Evolutionary conservation across 1,284 basidiomycete genomes (phyloP).

Genomic region (Neolentinus lepideus): DNA sequence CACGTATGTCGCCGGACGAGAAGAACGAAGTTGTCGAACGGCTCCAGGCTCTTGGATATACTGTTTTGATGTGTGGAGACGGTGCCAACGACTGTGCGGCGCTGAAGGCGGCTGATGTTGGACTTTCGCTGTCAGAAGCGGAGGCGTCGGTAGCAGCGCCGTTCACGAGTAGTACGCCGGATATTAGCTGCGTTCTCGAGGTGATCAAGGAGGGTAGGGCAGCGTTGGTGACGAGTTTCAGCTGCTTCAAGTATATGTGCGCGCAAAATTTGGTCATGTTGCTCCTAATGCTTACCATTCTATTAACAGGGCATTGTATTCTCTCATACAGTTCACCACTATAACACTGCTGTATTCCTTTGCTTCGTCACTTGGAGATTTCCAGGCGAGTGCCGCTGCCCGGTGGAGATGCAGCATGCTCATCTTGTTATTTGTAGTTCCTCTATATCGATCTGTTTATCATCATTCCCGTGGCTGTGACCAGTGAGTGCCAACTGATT

Average conservation of each 20-base stretch:
- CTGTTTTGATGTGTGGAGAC: conserved; percentile 97
- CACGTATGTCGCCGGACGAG: conserved; percentile 99
- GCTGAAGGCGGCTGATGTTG: conserved; percentile 97
- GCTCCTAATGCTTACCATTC: conserved; percentile 6
- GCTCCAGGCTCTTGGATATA: conserved; percentile 90
- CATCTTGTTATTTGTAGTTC: conserved; percentile 53
- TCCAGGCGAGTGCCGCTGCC: conserved; percentile 57
- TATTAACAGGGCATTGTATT: conserved; percentile 71
- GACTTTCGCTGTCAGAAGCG: conserved; percentile 94
- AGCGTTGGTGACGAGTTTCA: conserved; percentile 95
- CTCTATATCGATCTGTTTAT: conserved; percentile 97
- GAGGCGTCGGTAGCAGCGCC: conserved; percentile 99
- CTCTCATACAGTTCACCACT: conserved; percentile 84
- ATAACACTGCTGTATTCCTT: conserved; percentile 95
- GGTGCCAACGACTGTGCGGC: conserved; percentile 99
- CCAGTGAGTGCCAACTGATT: conserved; percentile 56
- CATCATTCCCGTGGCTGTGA: conserved; percentile 93
- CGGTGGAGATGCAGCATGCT: conserved; percentile 7
- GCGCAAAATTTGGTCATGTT: conserved; percentile 20
- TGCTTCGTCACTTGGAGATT: conserved; percentile 93
- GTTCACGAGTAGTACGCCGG: conserved; percentile 90
- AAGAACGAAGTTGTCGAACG: conserved; percentile 98
- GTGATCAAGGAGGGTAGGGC: conserved; percentile 95
- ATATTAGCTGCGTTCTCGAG: conserved; percentile 95
- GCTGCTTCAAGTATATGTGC: conserved; percentile 99